Conservation (phyloP, 176 grass and related monocot species). For the Aegilops longissima region DNA sequence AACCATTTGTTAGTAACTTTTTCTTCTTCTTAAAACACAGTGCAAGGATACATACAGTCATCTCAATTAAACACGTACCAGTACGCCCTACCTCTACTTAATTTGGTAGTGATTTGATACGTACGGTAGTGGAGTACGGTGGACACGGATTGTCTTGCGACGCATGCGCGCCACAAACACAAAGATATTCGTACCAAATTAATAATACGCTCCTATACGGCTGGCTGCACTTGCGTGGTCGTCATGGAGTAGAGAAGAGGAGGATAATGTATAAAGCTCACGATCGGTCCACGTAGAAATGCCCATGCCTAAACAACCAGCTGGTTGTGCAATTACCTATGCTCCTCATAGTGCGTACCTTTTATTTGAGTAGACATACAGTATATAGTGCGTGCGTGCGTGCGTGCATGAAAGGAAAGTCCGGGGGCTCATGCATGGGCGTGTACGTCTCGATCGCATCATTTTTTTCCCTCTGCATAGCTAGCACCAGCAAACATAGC, state of each 20-base stretch:
- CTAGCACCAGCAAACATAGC: no score
- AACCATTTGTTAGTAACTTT: no score
- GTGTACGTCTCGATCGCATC: neutral
- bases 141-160: no score
- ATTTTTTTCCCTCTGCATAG: neutral
- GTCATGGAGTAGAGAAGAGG: neutral
- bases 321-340: conserved; percentile 5
- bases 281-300: neutral
- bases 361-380: neutral
- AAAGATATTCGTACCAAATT: no score
- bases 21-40: no score
- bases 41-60: no score
- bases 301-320: neutral
- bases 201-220: neutral
- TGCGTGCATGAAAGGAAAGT: neutral
- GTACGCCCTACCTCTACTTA: no score
- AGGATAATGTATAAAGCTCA: neutral
- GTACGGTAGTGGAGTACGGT: no score
- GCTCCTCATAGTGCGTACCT: neutral
- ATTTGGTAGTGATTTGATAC: no score
- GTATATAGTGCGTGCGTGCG: neutral
- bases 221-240: neutral
- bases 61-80: no score
- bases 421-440: neutral
- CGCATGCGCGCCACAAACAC: no score